phyloP scores from a whole-genome alignment of 805 yeast genomes.

The Ogataea methanolica region DNA sequence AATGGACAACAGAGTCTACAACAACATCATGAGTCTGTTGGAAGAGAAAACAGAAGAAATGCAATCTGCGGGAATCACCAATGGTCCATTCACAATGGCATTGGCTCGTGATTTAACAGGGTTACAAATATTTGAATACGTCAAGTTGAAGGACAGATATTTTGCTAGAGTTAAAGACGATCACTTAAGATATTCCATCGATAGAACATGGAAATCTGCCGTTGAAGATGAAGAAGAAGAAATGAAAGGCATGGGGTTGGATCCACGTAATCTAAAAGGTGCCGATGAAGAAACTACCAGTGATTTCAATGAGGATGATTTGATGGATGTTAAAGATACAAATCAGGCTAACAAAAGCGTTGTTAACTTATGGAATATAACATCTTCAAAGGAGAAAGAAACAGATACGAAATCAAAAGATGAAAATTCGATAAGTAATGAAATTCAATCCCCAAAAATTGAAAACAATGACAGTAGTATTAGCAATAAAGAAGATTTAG shows the following conservation, averaged over 20 bases:
- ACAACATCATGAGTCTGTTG: conserved; percentile 49
- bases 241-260: conserved; percentile 33
- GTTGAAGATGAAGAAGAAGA: conserved; percentile 61
- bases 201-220: conserved; percentile 49
- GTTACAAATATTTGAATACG: conserved; percentile 50
- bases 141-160: conserved; percentile 61
- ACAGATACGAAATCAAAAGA: conserved; percentile 15
- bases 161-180: conserved; percentile 66
- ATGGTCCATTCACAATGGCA: conserved; percentile 39
- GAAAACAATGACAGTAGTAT: background rate
- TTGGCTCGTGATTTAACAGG: conserved; percentile 56
- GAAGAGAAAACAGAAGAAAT: conserved; percentile 54
- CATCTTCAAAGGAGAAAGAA: conserved; percentile 13
- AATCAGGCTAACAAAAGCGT: conserved; percentile 76
- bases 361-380: conserved; percentile 61
- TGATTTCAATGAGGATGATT: conserved; percentile 36
- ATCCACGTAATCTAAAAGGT: conserved; percentile 15
- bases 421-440: conserved; percentile 9
- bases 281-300: conserved; percentile 17
- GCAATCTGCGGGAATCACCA: conserved; percentile 32
- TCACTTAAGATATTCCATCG: conserved; percentile 59
- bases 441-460: conserved; percentile 26
- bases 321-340: conserved; percentile 62
- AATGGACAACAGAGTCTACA: conserved; percentile 54
- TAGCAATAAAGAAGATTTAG: background rate